Evolutionary conservation across 2,329 filamentous ascomycete species (phyloP).

Genomic region (Xylaria sp.): DNA sequence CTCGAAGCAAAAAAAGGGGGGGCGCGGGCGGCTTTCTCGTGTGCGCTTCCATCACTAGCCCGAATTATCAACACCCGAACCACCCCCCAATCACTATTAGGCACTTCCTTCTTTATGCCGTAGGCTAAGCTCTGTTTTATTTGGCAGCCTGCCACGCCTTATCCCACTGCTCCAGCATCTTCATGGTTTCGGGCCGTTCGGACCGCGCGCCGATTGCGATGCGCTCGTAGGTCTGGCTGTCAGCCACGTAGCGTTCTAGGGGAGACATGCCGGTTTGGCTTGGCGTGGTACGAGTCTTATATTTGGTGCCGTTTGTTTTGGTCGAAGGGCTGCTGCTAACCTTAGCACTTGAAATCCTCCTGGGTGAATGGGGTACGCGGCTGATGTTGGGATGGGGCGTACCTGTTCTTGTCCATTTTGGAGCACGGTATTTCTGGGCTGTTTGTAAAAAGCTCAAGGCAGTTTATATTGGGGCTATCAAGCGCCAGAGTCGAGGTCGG

Average conservation of each 20-base stretch:
- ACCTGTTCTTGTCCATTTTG: conserved; percentile 15
- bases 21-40: too few relatives aligned
- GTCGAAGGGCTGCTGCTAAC: not conserved
- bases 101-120: too few relatives aligned
- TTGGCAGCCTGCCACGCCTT: conserved; percentile 9
- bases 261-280: not conserved
- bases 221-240: conserved; percentile 9
- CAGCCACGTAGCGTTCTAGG: not conserved
- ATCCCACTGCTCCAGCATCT: conserved; percentile 4
- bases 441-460: not conserved
- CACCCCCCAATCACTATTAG: too few relatives aligned
- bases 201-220: conserved; percentile 4
- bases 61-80: too few relatives aligned
- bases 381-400: not conserved
- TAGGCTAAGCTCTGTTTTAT: too few relatives aligned
- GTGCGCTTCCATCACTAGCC: too few relatives aligned
- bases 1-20: too few relatives aligned
- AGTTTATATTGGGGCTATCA: not conserved
- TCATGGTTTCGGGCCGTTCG: not conserved
- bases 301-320: conserved; percentile 1
- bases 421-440: not conserved
- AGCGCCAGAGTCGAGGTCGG: not conserved
- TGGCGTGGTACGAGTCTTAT: not conserved
- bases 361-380: not conserved
- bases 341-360: not conserved